These are phyloP conservation scores for Capsaspora owczarzaki DNA, from an alignment of 78 protist genomes.

Conservation along the genomic window DNA sequence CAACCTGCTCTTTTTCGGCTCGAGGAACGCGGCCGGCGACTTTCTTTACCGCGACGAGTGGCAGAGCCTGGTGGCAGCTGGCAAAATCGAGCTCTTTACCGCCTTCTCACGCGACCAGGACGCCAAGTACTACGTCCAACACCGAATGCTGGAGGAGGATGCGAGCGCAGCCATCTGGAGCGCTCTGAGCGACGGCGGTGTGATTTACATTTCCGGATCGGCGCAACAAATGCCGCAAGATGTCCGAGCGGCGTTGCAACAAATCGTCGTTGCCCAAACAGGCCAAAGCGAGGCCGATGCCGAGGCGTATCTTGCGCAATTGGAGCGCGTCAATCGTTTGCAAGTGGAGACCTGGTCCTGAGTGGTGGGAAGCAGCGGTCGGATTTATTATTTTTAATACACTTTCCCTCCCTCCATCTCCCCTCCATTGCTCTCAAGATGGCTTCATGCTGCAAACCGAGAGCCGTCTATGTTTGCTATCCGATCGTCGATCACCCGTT, in stretches of 20 bases:
- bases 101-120: slow-evolving; percentile 26
- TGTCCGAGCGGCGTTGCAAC: background rate
- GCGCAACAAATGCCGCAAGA: background rate
- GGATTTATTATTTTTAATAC: too few species aligned
- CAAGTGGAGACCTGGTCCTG: too few species aligned
- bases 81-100: background rate
- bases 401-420: too few species aligned
- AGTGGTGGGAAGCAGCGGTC: too few species aligned
- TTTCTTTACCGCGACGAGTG: background rate
- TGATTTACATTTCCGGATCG: background rate
- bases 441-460: too few species aligned
- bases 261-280: background rate
- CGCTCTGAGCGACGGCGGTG: background rate
- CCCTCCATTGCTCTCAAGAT: too few species aligned
- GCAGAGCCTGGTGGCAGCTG: background rate
- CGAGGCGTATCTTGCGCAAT: too few species aligned
- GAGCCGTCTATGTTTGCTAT: too few species aligned
- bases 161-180: background rate
- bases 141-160: background rate
- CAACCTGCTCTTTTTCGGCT: slow-evolving; percentile 5
- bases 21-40: slow-evolving; percentile 4
- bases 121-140: background rate
- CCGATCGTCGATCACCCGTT: too few species aligned
- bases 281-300: too few species aligned
- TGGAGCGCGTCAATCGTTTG: too few species aligned